A percentile compares a stretch with the other conserved stretches of the same genome.
Conservation (phyloP, 139 green algal genomes). For the Dunaliella sp. region DNA sequence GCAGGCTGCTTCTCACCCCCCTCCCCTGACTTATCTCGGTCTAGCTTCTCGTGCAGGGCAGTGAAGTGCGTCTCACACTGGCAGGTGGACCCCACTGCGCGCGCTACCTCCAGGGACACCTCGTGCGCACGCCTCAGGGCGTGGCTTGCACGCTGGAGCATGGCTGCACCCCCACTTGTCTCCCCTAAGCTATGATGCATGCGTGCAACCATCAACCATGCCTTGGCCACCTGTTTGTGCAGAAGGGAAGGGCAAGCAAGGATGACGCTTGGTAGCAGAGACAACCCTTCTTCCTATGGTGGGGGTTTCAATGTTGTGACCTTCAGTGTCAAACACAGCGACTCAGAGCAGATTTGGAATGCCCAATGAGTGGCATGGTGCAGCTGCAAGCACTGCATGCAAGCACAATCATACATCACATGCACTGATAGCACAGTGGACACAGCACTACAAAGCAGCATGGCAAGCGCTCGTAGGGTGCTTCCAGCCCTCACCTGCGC, state of each 20-base stretch:
- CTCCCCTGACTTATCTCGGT: background rate
- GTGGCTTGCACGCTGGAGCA: background rate
- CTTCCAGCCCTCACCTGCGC: conserved; percentile 20
- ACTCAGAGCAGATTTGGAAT: too few relatives aligned
- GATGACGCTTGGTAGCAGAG: too few relatives aligned
- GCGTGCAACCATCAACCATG: conserved; percentile 24
- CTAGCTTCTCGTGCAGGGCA: background rate
- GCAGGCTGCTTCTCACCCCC: background rate
- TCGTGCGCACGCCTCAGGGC: background rate
- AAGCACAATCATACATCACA: too few relatives aligned
- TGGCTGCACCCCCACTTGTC: background rate
- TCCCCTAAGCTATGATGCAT: conserved; percentile 20
- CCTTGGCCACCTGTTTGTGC: conserved; percentile 11
- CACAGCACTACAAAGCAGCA: too few relatives aligned
- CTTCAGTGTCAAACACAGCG: too few relatives aligned
- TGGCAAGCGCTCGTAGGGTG: too few relatives aligned
- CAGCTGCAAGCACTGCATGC: too few relatives aligned
- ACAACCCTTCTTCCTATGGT: too few relatives aligned
- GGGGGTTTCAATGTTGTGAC: too few relatives aligned
- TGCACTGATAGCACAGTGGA: too few relatives aligned
- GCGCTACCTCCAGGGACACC: background rate
- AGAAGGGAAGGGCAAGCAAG: too few relatives aligned
- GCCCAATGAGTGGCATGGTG: too few relatives aligned
- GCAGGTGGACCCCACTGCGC: background rate
- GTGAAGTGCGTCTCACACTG: conserved; percentile 1